Evolutionary conservation across 306 rosid species (phyloP), one percentile per base, ranked within the genome.

Genomic region (Quercus ilex): DNA sequence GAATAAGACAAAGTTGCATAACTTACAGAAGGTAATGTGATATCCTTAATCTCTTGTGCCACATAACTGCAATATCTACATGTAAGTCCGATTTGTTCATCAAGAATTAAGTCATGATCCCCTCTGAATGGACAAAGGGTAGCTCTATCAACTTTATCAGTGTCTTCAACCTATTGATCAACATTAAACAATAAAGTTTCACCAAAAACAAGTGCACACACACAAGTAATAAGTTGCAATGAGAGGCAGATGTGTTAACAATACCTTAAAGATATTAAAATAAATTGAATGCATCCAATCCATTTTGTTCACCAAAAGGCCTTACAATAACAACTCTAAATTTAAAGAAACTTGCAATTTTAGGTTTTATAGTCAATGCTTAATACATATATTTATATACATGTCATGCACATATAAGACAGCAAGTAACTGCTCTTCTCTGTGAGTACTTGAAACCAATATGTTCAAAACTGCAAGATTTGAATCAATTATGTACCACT

Each of bases 1-100:
- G 13, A 72, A 72, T 33, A 5, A 19, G 9, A 78, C 62, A 52
- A 55, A 57, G 5, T 21, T 35, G 70, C 63, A 72, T 4, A 43
- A 87, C 97, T 85, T 85, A 90, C 97, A 79, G 89, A 85, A 19
- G 85, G 75, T 56, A 90, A 87, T 35, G 75, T 14, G 38, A 73
- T 60, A 43, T 90, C 15, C 75, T 75, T 85, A 75, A 86, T 90
- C 75, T 90, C 92, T 77, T 7, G 26, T 25, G 63, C 30, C 3
- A 92, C 70, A 21, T 69, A 79, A 11, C 18, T 19, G 79, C 97
- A 92, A 78, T 41, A 46, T 43, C 1, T 33, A 78, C 97, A 92
- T 26, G 5, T 5, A 35, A 64, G 26, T 53, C 97, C 97, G 59
- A 87, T 82, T 77, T 92, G 79, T 28, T 90, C 95, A 46, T 90